phyloP scores from a whole-genome alignment of 129 eudicot species.

The Saposhnikovia divaricata region DNA sequence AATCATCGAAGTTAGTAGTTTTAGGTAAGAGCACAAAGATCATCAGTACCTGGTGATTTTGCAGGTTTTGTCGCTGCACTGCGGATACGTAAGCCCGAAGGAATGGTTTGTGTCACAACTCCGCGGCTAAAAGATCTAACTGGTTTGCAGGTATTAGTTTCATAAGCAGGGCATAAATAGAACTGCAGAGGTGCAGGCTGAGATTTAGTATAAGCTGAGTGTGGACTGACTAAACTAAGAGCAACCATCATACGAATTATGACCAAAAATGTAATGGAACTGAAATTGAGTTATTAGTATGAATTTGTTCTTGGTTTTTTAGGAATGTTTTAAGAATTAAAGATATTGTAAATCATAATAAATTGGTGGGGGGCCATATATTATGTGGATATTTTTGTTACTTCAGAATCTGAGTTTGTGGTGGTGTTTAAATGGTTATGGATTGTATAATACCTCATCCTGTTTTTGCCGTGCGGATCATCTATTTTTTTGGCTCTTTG shows the following conservation, averaged over 20 bases:
- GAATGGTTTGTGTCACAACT: constrained; percentile 14
- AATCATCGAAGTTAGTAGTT: neutral
- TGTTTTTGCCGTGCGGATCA: neutral
- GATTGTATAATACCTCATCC: constrained; percentile 27
- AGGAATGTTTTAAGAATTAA: neutral
- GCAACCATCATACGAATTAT: constrained; percentile 42
- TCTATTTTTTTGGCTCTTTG: neutral
- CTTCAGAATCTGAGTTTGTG: constrained; percentile 49
- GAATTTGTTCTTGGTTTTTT: neutral
- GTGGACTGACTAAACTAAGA: constrained; percentile 51
- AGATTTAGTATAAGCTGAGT: constrained; percentile 45
- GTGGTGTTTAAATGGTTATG: constrained; percentile 25
- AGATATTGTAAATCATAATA: neutral
- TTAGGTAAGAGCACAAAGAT: neutral
- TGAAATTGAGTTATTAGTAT: neutral
- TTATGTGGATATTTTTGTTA: constrained; percentile 50
- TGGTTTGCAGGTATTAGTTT: constrained; percentile 23
- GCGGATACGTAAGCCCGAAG: constrained; percentile 32
- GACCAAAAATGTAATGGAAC: neutral
- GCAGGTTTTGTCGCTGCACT: constrained; percentile 83
- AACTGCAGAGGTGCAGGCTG: constrained; percentile 73
- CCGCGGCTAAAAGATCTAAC: constrained; percentile 29
- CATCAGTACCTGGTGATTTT: constrained; percentile 74
- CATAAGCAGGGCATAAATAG: constrained; percentile 44
- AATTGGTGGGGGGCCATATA: constrained; percentile 20